These are phyloP conservation scores for Selenicereus undatus DNA, from an alignment of 148 eudicot species.

Conservation along the genomic window DNA sequence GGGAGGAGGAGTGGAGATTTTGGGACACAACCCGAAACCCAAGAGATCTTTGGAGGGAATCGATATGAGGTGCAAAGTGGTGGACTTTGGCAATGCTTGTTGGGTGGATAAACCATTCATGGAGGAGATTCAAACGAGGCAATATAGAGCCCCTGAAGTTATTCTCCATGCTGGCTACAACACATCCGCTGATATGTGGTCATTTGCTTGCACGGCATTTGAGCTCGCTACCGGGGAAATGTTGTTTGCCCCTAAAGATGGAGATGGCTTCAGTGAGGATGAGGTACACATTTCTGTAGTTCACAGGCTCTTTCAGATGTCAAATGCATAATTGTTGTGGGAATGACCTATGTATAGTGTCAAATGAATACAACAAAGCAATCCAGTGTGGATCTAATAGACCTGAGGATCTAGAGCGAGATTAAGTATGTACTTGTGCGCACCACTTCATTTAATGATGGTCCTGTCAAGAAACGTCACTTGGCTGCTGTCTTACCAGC, in stretches of 20 bases:
- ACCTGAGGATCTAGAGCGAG: background rate
- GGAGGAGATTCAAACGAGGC: slow-evolving; percentile 94
- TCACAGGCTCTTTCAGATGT: background rate
- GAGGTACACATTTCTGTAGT: slow-evolving; percentile 56
- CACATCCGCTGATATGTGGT: slow-evolving; percentile 89
- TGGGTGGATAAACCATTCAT: slow-evolving; percentile 73
- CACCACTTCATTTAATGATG: background rate
- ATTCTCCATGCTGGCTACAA: slow-evolving; percentile 71
- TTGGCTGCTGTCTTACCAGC: background rate
- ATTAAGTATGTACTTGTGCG: background rate
- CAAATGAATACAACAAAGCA: background rate
- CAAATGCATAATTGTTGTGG: background rate
- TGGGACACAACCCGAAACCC: slow-evolving; percentile 37
- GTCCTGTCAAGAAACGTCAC: background rate
- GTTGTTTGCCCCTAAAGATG: slow-evolving; percentile 82
- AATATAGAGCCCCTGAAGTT: slow-evolving; percentile 98
- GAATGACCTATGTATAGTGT: background rate
- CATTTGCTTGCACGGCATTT: slow-evolving; percentile 93
- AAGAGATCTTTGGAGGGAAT: slow-evolving; percentile 69
- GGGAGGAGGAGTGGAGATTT: slow-evolving; percentile 43
- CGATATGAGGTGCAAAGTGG: slow-evolving; percentile 76
- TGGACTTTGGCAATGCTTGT: slow-evolving; percentile 97
- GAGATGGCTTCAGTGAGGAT: slow-evolving; percentile 80
- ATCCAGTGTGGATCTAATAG: background rate
- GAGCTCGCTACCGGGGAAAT: slow-evolving; percentile 99